A percentile compares a stretch with the other conserved stretches of the same genome.
Evolutionary conservation across 2,329 filamentous ascomycete species (phyloP).

Genomic region (Alternaria incomplexa): DNA sequence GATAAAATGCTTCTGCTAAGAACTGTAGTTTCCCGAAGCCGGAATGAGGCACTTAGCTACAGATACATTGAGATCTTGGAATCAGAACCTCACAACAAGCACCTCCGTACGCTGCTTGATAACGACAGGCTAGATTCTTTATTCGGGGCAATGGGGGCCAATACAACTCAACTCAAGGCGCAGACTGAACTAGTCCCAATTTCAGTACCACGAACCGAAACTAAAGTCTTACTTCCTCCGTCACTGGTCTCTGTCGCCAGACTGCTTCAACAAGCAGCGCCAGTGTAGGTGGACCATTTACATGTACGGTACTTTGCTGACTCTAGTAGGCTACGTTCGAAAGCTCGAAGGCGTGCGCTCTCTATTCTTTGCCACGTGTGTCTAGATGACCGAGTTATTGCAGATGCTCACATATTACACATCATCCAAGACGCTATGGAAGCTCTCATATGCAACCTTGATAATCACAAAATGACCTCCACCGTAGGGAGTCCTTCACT

Average conservation of each 20-base stretch:
- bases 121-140: constrained; percentile 54
- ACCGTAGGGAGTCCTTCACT: constrained; percentile 25
- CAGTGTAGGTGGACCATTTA: constrained; percentile 23
- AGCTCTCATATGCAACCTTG: constrained; percentile 37
- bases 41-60: constrained; percentile 43
- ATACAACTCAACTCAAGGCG: constrained; percentile 7
- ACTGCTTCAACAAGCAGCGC: constrained; percentile 34
- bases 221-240: constrained; percentile 20
- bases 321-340: constrained; percentile 23
- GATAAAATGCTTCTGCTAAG: constrained; percentile 17
- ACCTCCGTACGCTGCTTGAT: constrained; percentile 49
- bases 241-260: constrained; percentile 29
- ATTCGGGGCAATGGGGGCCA: constrained; percentile 65
- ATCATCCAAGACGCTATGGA: constrained; percentile 43
- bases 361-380: constrained; percentile 36
- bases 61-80: constrained; percentile 43
- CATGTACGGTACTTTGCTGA: constrained; percentile 4
- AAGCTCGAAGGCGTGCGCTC: constrained; percentile 30
- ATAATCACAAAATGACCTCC: constrained; percentile 26
- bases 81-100: constrained; percentile 19
- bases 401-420: constrained; percentile 21
- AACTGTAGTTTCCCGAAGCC: constrained; percentile 36
- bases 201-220: constrained; percentile 11
- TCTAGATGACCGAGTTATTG: constrained; percentile 41
- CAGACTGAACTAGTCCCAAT: constrained; percentile 8